Evolutionary conservation across 2,329 filamentous ascomycete species (phyloP).

Genomic region (Fusarium illudens): DNA sequence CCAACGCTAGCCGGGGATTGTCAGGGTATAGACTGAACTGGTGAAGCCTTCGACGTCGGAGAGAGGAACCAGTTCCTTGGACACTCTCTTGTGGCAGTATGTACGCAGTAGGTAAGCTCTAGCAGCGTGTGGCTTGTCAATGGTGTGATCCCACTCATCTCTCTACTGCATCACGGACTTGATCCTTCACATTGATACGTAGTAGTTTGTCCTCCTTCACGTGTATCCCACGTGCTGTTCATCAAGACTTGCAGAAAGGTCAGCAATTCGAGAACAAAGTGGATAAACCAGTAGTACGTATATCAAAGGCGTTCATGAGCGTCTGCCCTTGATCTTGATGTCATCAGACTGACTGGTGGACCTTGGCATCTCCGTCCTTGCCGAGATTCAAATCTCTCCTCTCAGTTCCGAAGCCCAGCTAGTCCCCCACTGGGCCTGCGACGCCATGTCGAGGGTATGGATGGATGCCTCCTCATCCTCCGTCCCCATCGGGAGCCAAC

Average conservation of each 20-base stretch:
- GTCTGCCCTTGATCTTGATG: neutral
- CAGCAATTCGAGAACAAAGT: neutral
- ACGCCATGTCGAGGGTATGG: neutral
- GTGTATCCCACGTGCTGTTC: neutral
- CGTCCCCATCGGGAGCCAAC: neutral
- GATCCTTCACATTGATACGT: neutral
- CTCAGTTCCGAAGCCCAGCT: neutral
- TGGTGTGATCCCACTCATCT: neutral
- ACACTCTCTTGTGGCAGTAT: neutral
- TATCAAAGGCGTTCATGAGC: neutral
- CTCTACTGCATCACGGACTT: neutral
- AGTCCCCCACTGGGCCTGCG: neutral
- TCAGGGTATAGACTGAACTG: neutral
- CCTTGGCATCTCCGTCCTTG: neutral
- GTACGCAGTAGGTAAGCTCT: no score
- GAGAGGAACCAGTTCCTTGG: neutral
- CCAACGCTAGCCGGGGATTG: neutral
- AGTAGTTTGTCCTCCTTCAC: no score
- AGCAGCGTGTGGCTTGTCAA: neutral
- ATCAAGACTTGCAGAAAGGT: neutral
- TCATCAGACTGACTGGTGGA: conserved; percentile 5
- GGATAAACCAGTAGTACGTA: neutral
- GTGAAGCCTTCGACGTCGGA: neutral
- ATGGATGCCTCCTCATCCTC: conserved; percentile 3
- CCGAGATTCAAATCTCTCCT: neutral